Percentiles rank a stretch among this genome's conserved stretches.
Conservation (phyloP, 352 stramenopile species). For the Pythium chondricola region DNA sequence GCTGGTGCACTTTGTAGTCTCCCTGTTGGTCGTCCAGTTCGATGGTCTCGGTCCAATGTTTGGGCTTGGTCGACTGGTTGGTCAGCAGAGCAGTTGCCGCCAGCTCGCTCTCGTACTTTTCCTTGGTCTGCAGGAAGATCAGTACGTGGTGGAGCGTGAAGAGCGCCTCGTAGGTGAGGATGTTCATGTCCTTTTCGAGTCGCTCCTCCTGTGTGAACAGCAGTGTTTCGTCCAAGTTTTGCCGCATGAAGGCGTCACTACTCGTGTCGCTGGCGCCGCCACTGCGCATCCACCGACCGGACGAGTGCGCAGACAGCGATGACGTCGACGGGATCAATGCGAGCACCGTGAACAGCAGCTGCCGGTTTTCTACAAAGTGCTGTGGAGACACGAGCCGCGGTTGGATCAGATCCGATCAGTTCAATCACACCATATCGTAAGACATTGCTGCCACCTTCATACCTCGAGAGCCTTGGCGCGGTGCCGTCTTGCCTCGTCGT, state of each 20-base stretch:
- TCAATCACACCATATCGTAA: no score
- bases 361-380: conserved; percentile 44
- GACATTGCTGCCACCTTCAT: no score
- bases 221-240: conserved; percentile 13
- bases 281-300: conserved; percentile 40
- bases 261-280: conserved; percentile 6
- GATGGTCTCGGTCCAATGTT: conserved; percentile 13
- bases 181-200: conserved; percentile 64
- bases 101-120: conserved; percentile 11
- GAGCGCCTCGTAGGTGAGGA: conserved; percentile 60
- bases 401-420: no score
- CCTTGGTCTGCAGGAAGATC: conserved; percentile 34
- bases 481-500: conserved; percentile 23
- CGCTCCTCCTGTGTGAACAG: conserved; percentile 46
- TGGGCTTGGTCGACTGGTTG: conserved; percentile 1
- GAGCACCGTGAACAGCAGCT: conserved; percentile 40
- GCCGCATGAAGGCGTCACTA: conserved; percentile 4
- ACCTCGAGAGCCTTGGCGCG: conserved; percentile 46
- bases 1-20: conserved; percentile 6
- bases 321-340: conserved; percentile 51
- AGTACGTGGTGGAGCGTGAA: conserved; percentile 57
- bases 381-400: no score
- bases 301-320: conserved; percentile 24
- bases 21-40: conserved; percentile 6
- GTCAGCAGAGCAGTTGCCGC: neutral